Conservation (phyloP, 768 basidiomycete genomes). For the Macrocybe gigantea region DNA sequence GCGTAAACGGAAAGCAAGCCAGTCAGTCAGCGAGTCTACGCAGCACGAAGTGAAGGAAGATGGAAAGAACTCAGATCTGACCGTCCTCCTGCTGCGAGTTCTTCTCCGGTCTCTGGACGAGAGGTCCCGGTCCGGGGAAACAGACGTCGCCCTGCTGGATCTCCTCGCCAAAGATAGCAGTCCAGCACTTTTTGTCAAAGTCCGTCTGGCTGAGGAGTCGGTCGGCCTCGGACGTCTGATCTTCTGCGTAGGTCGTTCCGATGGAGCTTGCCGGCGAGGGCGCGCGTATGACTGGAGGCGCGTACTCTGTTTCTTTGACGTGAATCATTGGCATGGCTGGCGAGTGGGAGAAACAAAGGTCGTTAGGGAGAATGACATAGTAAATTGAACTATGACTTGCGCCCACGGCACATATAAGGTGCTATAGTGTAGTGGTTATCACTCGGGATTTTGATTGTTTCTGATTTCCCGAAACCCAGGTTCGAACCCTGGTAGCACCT, state of each 20-base stretch:
- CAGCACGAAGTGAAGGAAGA: no score
- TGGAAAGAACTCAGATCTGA: no score
- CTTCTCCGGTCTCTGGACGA: no score
- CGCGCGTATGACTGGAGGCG: conserved; percentile 39
- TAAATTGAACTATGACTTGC: no score
- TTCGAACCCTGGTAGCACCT: conserved; percentile 4
- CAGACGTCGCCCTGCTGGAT: no score
- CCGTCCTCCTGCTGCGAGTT: no score
- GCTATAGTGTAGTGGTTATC: conserved; percentile 4
- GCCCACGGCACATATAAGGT: neutral
- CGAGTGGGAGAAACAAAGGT: neutral
- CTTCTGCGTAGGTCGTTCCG: conserved; percentile 38
- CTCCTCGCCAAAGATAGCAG: no score
- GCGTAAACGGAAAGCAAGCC: no score
- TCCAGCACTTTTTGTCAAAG: conserved; percentile 35
- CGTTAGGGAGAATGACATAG: no score
- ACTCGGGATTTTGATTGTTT: conserved; percentile 1
- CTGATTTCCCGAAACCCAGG: conserved; percentile 1
- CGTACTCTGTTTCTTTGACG: conserved; percentile 36
- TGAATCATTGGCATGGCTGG: conserved; percentile 15
- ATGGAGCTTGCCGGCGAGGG: conserved; percentile 50
- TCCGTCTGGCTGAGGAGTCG: conserved; percentile 24
- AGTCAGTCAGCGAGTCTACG: no score
- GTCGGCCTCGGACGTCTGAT: conserved; percentile 42
- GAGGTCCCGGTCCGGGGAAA: no score